phyloP scores from a whole-genome alignment of 441 rosid genomes.

The Croton setiger region DNA sequence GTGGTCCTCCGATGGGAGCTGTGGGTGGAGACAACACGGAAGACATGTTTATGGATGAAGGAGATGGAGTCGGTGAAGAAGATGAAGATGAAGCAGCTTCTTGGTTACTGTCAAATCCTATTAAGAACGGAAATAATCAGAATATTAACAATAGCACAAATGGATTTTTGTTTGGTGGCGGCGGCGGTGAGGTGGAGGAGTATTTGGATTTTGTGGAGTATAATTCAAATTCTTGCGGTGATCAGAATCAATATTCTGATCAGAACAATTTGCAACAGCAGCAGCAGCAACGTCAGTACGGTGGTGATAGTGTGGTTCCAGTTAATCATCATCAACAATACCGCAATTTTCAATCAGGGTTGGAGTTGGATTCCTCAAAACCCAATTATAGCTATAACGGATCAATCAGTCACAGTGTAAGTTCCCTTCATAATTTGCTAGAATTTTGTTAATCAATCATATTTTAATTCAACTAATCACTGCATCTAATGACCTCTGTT shows the following conservation, averaged over 20 bases:
- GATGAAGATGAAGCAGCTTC: conserved; percentile 81
- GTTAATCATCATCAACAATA: conserved; percentile 35
- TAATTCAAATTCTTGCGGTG: conserved; percentile 47
- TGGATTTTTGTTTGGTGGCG: conserved; percentile 49
- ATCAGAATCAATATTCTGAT: conserved; percentile 37
- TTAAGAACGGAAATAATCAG: conserved; percentile 26
- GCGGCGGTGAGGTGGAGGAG: conserved; percentile 47
- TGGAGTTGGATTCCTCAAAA: conserved; percentile 56
- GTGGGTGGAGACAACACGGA: conserved; percentile 24
- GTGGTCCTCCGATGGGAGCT: conserved; percentile 26
- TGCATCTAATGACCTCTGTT: background rate
- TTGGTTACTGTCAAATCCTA: conserved; percentile 65
- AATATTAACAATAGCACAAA: conserved; percentile 30
- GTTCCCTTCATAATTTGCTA: conserved; percentile 11
- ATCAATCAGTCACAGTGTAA: conserved; percentile 49
- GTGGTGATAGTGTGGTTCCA: conserved; percentile 74
- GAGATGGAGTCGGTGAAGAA: conserved; percentile 38
- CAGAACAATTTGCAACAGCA: conserved; percentile 42
- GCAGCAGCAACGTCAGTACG: conserved; percentile 45
- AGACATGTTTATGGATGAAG: conserved; percentile 37
- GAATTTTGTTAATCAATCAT: background rate
- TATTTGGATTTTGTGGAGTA: conserved; percentile 76
- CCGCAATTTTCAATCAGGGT: conserved; percentile 44
- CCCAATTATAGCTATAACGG: conserved; percentile 42
- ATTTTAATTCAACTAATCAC: no score